phyloP scores from a whole-genome alignment of 768 basidiomycete species.

The Tulasnella sp. region DNA sequence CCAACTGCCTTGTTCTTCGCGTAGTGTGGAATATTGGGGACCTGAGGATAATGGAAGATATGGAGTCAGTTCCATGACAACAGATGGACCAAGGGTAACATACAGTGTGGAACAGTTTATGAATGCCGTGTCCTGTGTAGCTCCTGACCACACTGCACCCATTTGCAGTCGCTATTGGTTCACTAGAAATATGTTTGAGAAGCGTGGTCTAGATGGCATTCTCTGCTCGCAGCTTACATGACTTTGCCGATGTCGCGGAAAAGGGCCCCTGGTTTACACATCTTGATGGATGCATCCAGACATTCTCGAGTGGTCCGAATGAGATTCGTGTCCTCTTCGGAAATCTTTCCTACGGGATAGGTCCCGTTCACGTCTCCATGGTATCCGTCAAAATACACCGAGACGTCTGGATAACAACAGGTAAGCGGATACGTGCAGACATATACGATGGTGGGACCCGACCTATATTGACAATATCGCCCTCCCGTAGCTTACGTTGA shows the following conservation, averaged over 20 bases:
- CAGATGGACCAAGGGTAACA: too few species aligned
- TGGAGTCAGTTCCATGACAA: too few species aligned
- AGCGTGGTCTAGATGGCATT: slow-evolving; percentile 30
- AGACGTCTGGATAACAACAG: slow-evolving; percentile 45
- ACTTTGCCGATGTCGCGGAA: slow-evolving; percentile 80
- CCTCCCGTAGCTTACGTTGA: slow-evolving; percentile 68
- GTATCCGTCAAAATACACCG: slow-evolving; percentile 72
- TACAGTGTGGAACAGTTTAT: slow-evolving; percentile 65
- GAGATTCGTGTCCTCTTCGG: slow-evolving; percentile 71
- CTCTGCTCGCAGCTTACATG: slow-evolving; percentile 49
- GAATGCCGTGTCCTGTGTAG: slow-evolving; percentile 86
- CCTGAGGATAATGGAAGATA: too few species aligned
- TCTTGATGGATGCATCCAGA: slow-evolving; percentile 78
- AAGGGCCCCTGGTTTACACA: slow-evolving; percentile 87
- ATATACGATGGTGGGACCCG: slow-evolving; percentile 20
- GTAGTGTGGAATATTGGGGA: slow-evolving; percentile 89
- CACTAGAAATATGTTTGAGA: slow-evolving; percentile 36
- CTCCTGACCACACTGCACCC: slow-evolving; percentile 85
- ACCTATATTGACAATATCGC: slow-evolving; percentile 96
- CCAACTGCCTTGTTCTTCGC: slow-evolving; percentile 90
- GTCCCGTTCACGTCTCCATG: slow-evolving; percentile 91
- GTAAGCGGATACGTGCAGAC: neutral
- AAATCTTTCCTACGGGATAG: slow-evolving; percentile 78
- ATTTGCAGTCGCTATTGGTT: slow-evolving; percentile 70
- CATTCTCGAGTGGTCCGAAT: slow-evolving; percentile 73